Evolutionary conservation across 495 filamentous ascomycete genomes (phyloP), one percentile per base, ranked within the genome.

Genomic region (Cercophora scortea): DNA sequence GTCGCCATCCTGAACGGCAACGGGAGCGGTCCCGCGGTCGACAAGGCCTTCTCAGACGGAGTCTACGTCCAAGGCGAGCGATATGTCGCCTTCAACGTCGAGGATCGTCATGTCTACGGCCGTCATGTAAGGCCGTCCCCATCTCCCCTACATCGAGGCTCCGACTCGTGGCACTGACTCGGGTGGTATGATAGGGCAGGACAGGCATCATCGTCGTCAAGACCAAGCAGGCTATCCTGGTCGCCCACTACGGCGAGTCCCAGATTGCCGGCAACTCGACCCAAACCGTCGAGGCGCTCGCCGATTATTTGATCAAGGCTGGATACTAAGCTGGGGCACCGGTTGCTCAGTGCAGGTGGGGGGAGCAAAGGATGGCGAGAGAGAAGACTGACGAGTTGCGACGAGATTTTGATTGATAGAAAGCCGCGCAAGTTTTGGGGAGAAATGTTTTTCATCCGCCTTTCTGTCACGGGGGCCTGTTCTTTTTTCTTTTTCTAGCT

Each of bases 211-310:
- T 84, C 61, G 78, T 89, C 59, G 82, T 84, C 66, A 91, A 90
- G 76, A 91, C 91, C 57, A 82, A 71, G 48, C 86, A 91, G 71
- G 87, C 89, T 61, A 79, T 96, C 64, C 82, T 98, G 63, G 71
- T 98, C 67, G 85, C 79, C 59, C 89, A 95, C 75, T 86, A 95
- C 77, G 76, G 76, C 61, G 90, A 94, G 65, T 66, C 57, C 39
- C 70, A 79, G 41, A 75, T 83, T 61, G 84, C 84, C 25, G 85
- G 85, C 53, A 78, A 80, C 62, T 76, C 86, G 45, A 79, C 80
- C 45, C 78, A 70, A 57, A 78, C 78, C 16, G 80, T 86, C 52
- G 85, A 86, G 73, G 68, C 80, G 50, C 74, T 92, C 54, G 86
- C 73, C 40, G 88, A 91, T 59, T 90, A 92, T 68, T 74, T 92